These are phyloP conservation scores for Aethionema arabicum DNA, from an alignment of 345 rosid species.

Conservation along the genomic window DNA sequence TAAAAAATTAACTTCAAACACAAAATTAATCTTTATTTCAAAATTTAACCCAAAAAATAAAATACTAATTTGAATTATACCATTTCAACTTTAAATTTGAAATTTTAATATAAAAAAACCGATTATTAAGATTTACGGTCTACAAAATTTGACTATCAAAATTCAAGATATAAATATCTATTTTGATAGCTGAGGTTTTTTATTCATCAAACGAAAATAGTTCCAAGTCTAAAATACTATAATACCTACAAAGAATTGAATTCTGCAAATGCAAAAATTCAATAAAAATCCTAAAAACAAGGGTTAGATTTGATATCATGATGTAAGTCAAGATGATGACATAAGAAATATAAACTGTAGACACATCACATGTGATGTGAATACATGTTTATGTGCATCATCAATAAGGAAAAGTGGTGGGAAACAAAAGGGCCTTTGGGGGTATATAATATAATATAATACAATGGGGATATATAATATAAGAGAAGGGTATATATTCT, in stretches of 20 bases:
- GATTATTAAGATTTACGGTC: too few species aligned
- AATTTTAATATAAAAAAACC: too few species aligned
- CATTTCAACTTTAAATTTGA: too few species aligned
- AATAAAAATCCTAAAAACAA: conserved; percentile 7
- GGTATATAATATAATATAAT: conserved; percentile 6
- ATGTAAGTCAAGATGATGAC: conserved; percentile 13
- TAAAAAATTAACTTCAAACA: too few species aligned
- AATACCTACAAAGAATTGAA: conserved; percentile 7
- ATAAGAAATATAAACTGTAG: conserved; percentile 3
- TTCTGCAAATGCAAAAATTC: not conserved
- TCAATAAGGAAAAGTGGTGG: conserved; percentile 13
- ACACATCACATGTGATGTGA: conserved; percentile 29
- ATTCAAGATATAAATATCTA: too few species aligned
- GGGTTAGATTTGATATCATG: conserved; percentile 20
- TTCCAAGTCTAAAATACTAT: too few species aligned
- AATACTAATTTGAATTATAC: too few species aligned
- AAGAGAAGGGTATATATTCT: conserved; percentile 34
- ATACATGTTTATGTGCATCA: conserved; percentile 27
- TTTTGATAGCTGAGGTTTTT: too few species aligned
- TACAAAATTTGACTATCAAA: too few species aligned
- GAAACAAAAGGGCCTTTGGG: conserved; percentile 15
- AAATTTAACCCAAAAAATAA: too few species aligned
- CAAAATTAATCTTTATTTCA: too few species aligned
- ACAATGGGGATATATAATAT: conserved; percentile 11
- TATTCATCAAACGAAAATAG: too few species aligned